phyloP scores from a whole-genome alignment of 371 early-diverging fungal genomes.

The Mucor mucedo region DNA sequence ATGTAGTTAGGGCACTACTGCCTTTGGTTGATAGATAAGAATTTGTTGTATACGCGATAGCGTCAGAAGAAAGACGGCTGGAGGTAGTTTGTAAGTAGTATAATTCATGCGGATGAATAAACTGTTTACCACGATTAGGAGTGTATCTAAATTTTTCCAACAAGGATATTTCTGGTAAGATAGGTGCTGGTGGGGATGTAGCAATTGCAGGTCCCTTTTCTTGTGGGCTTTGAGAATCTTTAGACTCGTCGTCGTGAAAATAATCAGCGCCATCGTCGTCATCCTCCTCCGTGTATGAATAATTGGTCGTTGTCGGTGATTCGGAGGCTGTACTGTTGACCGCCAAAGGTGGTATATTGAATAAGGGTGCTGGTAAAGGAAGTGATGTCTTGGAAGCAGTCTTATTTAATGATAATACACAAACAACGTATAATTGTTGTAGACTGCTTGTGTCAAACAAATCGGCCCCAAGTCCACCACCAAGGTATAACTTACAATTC shows the following conservation, averaged over 20 bases:
- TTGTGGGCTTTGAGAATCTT: not conserved
- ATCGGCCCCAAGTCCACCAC: slow-evolving; percentile 33
- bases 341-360: not conserved
- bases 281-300: not conserved
- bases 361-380: not conserved
- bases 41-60: slow-evolving; percentile 22
- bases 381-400: not conserved
- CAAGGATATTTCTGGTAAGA: not conserved
- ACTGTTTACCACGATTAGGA: slow-evolving; percentile 2
- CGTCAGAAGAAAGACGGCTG: slow-evolving; percentile 28
- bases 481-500: slow-evolving; percentile 25
- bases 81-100: slow-evolving; percentile 29
- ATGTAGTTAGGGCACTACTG: slow-evolving; percentile 17
- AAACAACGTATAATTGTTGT: slow-evolving; percentile 25
- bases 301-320: not conserved
- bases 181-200: not conserved
- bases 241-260: not conserved
- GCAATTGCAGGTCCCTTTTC: not conserved
- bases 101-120: slow-evolving; percentile 28
- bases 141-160: not conserved
- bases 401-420: slow-evolving; percentile 7
- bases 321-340: not conserved
- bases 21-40: slow-evolving; percentile 18
- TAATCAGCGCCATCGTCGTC: not conserved
- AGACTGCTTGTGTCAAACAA: slow-evolving; percentile 11